These are phyloP conservation scores for Alisma plantagoaquatica DNA, from an alignment of 106 monocot genomes.

Conservation along the genomic window DNA sequence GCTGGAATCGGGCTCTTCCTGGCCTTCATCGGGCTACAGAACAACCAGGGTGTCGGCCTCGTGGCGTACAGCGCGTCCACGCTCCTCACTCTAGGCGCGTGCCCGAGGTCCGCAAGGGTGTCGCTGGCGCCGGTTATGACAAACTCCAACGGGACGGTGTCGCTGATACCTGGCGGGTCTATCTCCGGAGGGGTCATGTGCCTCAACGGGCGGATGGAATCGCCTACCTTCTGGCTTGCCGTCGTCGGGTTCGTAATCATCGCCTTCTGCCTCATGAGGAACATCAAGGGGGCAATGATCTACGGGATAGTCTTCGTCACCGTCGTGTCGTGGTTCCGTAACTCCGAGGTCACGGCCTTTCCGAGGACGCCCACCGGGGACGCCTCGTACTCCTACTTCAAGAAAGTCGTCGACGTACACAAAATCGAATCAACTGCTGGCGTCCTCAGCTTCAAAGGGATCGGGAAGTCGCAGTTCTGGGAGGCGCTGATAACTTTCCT, in stretches of 20 bases:
- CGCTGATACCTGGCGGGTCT: constrained; percentile 37
- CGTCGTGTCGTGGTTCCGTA: constrained; percentile 56
- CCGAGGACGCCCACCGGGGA: constrained; percentile 41
- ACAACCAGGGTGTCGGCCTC: constrained; percentile 51
- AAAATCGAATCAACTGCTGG: constrained; percentile 52
- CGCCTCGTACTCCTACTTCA: constrained; percentile 46
- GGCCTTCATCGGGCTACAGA: constrained; percentile 60
- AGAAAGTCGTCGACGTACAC: constrained; percentile 58
- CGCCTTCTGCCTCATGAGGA: constrained; percentile 50
- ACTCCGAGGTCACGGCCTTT: constrained; percentile 48
- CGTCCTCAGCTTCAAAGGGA: constrained; percentile 39
- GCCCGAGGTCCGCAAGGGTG: constrained; percentile 27
- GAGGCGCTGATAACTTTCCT: constrained; percentile 58
- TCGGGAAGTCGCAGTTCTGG: constrained; percentile 40
- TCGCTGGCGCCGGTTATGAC: constrained; percentile 45
- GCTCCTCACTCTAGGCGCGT: constrained; percentile 50
- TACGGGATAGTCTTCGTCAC: constrained; percentile 70
- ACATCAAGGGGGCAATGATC: constrained; percentile 67
- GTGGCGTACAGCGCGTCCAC: constrained; percentile 49
- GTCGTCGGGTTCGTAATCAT: constrained; percentile 53
- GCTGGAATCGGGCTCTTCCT: constrained; percentile 62
- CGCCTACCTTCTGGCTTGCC: constrained; percentile 64
- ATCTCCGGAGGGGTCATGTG: constrained; percentile 44
- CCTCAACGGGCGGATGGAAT: constrained; percentile 42
- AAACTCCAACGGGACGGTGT: constrained; percentile 37